Evolutionary conservation across 1,284 basidiomycete genomes (phyloP).

Genomic region (Irpex sp.): DNA sequence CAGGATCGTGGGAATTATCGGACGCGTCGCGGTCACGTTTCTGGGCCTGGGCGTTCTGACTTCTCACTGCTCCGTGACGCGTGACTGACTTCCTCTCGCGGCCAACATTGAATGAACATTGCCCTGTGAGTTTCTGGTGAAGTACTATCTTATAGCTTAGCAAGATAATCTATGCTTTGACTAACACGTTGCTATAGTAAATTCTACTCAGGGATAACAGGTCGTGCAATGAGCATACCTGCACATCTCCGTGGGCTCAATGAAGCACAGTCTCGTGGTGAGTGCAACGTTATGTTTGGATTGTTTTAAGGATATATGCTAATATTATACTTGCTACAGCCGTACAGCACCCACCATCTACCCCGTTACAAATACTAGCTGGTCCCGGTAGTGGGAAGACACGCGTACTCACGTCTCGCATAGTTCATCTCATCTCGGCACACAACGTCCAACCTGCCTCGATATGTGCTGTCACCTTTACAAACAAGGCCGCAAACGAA

Average conservation of each 20-base stretch:
- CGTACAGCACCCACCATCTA: slow-evolving; percentile 57
- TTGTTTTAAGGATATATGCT: background rate
- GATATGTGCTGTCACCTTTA: slow-evolving; percentile 83
- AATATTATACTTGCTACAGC: slow-evolving; percentile 38
- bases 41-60: background rate
- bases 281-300: background rate
- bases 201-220: background rate
- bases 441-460: slow-evolving; percentile 54
- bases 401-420: slow-evolving; percentile 69
- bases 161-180: background rate
- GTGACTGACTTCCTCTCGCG: background rate
- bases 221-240: background rate
- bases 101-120: background rate
- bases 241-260: slow-evolving; percentile 8
- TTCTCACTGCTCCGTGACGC: background rate
- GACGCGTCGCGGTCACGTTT: background rate
- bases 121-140: background rate
- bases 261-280: slow-evolving; percentile 6
- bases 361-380: slow-evolving; percentile 79
- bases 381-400: slow-evolving; percentile 82
- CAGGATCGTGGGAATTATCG: background rate
- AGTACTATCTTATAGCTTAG: background rate
- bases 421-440: slow-evolving; percentile 70
- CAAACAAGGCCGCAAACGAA: slow-evolving; percentile 89
- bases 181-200: background rate